Evolutionary conservation across 1,284 basidiomycete genomes (phyloP).

Genomic region (Trichosporon faecale): DNA sequence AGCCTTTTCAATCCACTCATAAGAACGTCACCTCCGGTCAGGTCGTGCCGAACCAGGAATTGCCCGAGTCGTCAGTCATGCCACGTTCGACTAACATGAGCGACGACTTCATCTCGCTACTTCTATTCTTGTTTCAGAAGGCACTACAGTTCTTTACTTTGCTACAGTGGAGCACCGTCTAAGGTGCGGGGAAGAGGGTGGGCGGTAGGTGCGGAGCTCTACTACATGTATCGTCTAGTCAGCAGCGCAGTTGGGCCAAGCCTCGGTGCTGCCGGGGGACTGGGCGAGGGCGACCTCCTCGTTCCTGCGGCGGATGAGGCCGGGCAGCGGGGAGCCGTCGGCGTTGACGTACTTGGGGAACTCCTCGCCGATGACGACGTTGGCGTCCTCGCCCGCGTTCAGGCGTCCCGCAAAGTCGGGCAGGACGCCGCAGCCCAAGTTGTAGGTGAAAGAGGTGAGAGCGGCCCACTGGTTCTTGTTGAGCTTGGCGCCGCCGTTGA

Average conservation of each 20-base stretch:
- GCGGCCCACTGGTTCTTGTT: conserved; percentile 14
- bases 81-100: too few species aligned
- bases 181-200: too few species aligned
- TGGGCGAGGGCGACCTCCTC: conserved; percentile 5
- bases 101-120: too few species aligned
- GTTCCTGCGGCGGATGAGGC: conserved; percentile 6
- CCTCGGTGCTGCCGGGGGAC: not conserved
- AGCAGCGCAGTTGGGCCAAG: not conserved
- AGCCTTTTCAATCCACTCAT: too few species aligned
- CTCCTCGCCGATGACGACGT: not conserved
- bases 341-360: not conserved
- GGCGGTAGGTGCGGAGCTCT: too few species aligned
- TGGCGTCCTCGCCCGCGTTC: conserved; percentile 1
- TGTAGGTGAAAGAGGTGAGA: conserved; percentile 1
- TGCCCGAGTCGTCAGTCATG: too few species aligned
- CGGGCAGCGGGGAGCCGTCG: not conserved
- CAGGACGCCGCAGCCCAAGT: conserved; percentile 4
- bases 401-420: not conserved
- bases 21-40: too few species aligned
- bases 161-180: too few species aligned
- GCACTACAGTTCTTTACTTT: too few species aligned
- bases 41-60: too few species aligned
- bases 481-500: not conserved
- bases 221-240: not conserved
- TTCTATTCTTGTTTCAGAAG: too few species aligned